Conservation (phyloP, 768 basidiomycete genomes). For the Heimioporus sp. region DNA sequence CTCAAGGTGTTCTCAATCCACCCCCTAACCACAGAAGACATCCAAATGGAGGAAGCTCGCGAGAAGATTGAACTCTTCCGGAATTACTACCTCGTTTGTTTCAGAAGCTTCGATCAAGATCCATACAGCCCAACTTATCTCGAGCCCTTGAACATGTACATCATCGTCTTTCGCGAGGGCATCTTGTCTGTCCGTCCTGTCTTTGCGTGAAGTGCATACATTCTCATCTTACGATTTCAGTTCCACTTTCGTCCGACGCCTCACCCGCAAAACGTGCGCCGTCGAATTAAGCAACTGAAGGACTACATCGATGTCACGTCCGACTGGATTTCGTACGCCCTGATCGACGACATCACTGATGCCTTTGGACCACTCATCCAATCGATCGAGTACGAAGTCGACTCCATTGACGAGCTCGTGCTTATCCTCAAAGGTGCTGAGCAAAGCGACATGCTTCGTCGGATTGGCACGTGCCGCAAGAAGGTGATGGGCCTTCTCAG, state of each 20-base stretch:
- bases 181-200: conserved; percentile 74
- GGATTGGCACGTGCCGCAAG: conserved; percentile 97
- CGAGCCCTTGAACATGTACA: conserved; percentile 99
- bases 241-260: conserved; percentile 98
- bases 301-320: conserved; percentile 99
- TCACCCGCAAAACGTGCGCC: conserved; percentile 95
- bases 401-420: conserved; percentile 97
- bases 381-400: conserved; percentile 98
- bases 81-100: conserved; percentile 98
- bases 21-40: conserved; percentile 98
- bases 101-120: conserved; percentile 98
- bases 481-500: conserved; percentile 98
- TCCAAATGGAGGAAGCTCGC: conserved; percentile 98
- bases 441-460: conserved; percentile 95
- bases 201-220: not conserved
- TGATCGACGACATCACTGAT: conserved; percentile 99
- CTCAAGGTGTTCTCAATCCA: conserved; percentile 92
- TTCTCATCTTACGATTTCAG: conserved; percentile 36
- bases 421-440: conserved; percentile 74
- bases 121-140: conserved; percentile 95
- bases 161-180: conserved; percentile 97
- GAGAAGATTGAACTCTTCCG: conserved; percentile 99
- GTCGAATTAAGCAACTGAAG: conserved; percentile 97
- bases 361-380: conserved; percentile 98
- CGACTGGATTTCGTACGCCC: conserved; percentile 99